A percentile compares a stretch with the other conserved stretches of the same genome.
Conservation (phyloP, 768 basidiomycete genomes). For the Tylopilus subfusipes region DNA sequence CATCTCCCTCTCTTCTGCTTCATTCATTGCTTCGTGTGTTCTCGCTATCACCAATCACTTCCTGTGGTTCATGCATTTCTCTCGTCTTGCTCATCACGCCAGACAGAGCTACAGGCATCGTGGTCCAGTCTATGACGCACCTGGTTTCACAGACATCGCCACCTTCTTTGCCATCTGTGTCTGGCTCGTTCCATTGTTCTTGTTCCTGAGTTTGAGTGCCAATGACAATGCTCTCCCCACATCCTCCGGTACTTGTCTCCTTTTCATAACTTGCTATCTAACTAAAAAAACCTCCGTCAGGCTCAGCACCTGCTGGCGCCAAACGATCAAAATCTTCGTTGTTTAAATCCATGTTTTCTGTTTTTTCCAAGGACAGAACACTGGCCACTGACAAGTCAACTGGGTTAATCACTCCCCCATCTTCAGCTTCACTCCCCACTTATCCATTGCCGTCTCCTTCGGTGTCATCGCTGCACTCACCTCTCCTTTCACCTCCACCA, state of each 20-base stretch:
- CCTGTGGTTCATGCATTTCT: constrained; percentile 95
- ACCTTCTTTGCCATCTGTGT: constrained; percentile 83
- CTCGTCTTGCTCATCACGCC: constrained; percentile 62
- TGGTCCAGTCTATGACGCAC: constrained; percentile 29
- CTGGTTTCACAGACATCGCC: constrained; percentile 69
- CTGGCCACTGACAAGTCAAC: constrained; percentile 51
- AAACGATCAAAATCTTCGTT: constrained; percentile 57
- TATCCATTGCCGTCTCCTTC: constrained; percentile 32
- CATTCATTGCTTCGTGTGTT: constrained; percentile 82
- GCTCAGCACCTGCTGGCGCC: constrained; percentile 24
- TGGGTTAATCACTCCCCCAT: constrained; percentile 67
- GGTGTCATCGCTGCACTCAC: constrained; percentile 12
- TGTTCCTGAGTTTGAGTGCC: constrained; percentile 94
- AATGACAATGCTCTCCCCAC: constrained; percentile 94
- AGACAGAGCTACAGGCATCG: constrained; percentile 49
- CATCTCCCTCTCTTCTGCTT: constrained; percentile 82
- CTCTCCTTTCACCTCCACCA: constrained; percentile 27
- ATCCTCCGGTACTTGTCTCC: constrained; percentile 43
- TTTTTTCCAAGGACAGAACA: constrained; percentile 39
- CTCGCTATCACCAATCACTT: constrained; percentile 91
- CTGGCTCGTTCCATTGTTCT: constrained; percentile 88
- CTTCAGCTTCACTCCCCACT: constrained; percentile 20
- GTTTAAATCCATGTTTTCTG: constrained; percentile 60
- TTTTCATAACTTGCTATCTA: neutral
- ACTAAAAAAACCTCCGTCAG: constrained; percentile 7